These are phyloP conservation scores for Trichoderma sp. DNA, from an alignment of 2,329 filamentous ascomycete species.

Conservation along the genomic window DNA sequence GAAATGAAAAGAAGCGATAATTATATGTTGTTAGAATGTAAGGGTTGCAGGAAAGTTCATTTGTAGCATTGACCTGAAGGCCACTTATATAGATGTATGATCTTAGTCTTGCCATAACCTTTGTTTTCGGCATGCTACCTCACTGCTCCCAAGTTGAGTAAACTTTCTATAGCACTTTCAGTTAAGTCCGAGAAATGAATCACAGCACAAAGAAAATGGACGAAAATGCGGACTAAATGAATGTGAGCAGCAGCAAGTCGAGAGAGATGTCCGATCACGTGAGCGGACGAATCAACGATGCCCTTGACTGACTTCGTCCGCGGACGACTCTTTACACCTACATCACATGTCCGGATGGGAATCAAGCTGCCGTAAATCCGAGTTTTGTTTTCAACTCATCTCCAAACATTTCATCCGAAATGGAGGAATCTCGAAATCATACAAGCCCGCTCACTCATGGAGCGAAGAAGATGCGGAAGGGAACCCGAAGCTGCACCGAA, in stretches of 20 bases:
- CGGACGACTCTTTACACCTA: slow-evolving; percentile 20
- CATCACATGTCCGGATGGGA: not conserved
- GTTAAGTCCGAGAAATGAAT: not conserved
- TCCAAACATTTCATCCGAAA: slow-evolving; percentile 5
- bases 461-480: slow-evolving; percentile 32
- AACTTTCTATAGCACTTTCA: not conserved
- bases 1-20: not conserved
- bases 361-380: not conserved
- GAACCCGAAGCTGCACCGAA: slow-evolving; percentile 34
- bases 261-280: not conserved
- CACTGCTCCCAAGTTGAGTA: too few species aligned
- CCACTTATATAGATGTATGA: not conserved
- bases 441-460: not conserved
- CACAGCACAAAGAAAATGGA: not conserved
- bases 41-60: not conserved
- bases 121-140: not conserved
- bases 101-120: not conserved
- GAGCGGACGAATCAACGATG: not conserved
- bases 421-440: not conserved
- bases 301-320: slow-evolving; percentile 24
- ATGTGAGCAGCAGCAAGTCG: not conserved
- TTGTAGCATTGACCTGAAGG: not conserved
- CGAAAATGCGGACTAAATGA: not conserved
- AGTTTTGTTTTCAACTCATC: not conserved
- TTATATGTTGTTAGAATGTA: not conserved